Evolutionary conservation across 2,329 filamentous ascomycete species (phyloP), one percentile per base, ranked within the genome.

Genomic region (Chrysoporthe deuterocubensis): DNA sequence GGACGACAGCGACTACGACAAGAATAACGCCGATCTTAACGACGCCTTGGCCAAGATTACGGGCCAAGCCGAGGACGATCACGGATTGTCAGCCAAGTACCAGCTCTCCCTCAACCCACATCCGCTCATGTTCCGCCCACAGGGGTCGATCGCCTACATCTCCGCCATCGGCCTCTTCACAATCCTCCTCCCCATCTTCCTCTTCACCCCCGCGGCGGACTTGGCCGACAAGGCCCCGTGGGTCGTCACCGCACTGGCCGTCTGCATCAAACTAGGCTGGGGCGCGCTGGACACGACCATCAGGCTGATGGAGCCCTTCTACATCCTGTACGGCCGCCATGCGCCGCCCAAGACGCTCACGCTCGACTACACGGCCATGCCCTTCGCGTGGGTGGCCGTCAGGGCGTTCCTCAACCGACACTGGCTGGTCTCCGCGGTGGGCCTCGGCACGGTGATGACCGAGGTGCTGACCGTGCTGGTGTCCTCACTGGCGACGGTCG

Each of bases 241-340:
- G 84, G 78, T 89, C 8, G 79, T 92, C 43, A 93, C 91, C 0
- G 83, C 84, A 2, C 74, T 92, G 7, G 89, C 90, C 1, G 89
- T 92, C 26, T 77, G 83, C 67, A 84, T 93, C 73, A 92, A 92
- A 76, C 82, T 92, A 32, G 80, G 84, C 58, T 93, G 90, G 90
- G 85, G 85, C 69, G 86, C 87, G 3, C 81, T 93, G 69, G 91
- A 93, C 73, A 89, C 86, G 66, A 86, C 89, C 37, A 84, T 92
- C 59, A 88, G 90, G 54, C 89, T 92, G 84, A 87, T 92, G 77
- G 90, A 93, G 76, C 91, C 91, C 1, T 93, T 91, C 74, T 92
- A 90, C 75, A 86, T 92, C 68, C 84, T 93, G 2, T 90, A 87
- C 16, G 82, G 82, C 64, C 85, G 91, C 3, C 86, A 90, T 71